Base-by-base conservation (phyloP, 2,329 filamentous ascomycete genomes). In the Raffaelea ambrosiae region DNA sequence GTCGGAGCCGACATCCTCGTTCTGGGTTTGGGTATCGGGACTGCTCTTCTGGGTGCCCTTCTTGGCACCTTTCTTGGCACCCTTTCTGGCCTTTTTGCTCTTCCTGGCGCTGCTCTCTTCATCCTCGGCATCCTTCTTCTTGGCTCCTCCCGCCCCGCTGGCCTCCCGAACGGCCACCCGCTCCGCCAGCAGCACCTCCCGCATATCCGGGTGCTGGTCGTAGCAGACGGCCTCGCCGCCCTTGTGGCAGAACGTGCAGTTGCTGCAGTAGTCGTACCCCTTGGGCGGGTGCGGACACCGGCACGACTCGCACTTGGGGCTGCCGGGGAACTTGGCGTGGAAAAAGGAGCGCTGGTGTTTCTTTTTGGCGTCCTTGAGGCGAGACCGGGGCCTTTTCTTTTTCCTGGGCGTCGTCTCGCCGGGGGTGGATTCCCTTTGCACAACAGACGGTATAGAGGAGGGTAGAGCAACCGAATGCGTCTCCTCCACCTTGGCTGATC, bases 161-260 rank as follows among this genome's bases (percentile, higher is more conserved):
- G 26, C 26, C 13, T 29, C 26, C 7, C 26, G 26, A 13, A 29
- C 13, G 26, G 26, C 26, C 26, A 29, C 26, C 31, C 38, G 41
- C 31, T 45, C 41, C 9, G n/a, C 13, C 0, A 46, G 38, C 14
- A 31, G 49, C 9, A 42, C 48, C 21, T 46, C 49, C 2, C 49
- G 40, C 22, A 51, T 23, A 10, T 51, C 29, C 16, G 49, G 49
- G 21, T 48, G 33, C 22, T 40, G 35, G 14, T 46, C 33, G 31
- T 43, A 48, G 43, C 49, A 51, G 23, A 48, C 49, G 2, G 19
- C n/a, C 9, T 48, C 35, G 20, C 49, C 49, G 16, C 49, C 49
- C 14, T 43, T 7, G 13, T 51, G 49, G 36, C 49, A 51, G 9
- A 51, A 44, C 19, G 35, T 21, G 35, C 49, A 51, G 26, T 16